Base-by-base conservation (phyloP, 768 basidiomycete species). In the Rhizopogon vinicolor region DNA sequence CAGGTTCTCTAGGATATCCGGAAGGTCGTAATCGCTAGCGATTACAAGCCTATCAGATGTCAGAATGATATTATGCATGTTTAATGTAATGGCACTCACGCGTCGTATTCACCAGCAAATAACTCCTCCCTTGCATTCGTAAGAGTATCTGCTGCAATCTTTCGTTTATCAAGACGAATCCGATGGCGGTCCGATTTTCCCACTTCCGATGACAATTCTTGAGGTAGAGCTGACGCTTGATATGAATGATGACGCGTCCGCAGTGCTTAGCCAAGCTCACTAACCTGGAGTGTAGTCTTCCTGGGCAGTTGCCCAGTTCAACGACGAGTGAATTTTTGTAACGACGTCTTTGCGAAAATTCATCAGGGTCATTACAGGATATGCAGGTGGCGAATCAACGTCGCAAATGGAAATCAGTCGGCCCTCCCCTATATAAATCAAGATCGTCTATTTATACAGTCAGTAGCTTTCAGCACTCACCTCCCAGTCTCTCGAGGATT, bases 291-390 rank as follows among this genome's bases (percentile, higher is more conserved):
- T 77, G 61, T 94, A 89, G 18, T 85, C 82, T 64, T 87, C 84
- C 54, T 92, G 85, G 14, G 87, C 85, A 10, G 91, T 89, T 22
- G 91, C 89, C 96, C 96, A 99, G 68, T 97, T 97, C 18, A 98
- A 71, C 0, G 85, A 84, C 2, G 79, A 74, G 54, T 92, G 72
- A 10, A 86, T 76, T 5, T 79, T 69, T 16, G 78, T 74, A n/a
- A 78, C 63, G 10, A 73, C 64, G 43, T 81, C 76, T 40, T 80
- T 73, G 13, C 81, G 73, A 64, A 94, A 93, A 72, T 98, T 98
- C 91, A 98, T 93, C 56, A 87, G 77, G 3, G 77, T 74, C 66
- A 93, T 69, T 19, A 93, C 81, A 12, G 91, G 89, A 69, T 92
- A 96, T 41, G 93, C 88, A 7, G 97, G 96, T 5, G 96, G 94